Percentiles rank a stretch among this genome's conserved stretches.
Conservation (phyloP, 2,329 filamentous ascomycete genomes). For the Scedosporium minutisporum region DNA sequence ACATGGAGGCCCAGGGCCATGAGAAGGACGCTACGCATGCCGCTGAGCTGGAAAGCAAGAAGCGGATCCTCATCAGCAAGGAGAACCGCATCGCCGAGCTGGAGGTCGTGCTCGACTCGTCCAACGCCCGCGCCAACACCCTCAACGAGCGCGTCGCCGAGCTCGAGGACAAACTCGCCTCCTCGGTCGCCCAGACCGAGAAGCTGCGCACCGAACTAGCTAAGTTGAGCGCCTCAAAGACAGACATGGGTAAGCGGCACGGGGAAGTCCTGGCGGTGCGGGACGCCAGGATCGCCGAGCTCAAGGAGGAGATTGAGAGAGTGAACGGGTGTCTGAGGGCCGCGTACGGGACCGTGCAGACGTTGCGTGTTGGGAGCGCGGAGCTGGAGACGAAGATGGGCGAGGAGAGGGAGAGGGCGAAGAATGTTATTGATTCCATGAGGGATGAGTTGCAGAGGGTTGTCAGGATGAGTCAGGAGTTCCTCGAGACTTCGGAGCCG, state of each 20-base stretch:
- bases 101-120: conserved; percentile 32
- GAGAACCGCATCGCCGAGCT: conserved; percentile 29
- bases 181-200: conserved; percentile 17
- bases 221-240: conserved; percentile 2
- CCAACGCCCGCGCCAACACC: conserved; percentile 26
- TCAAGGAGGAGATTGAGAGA: conserved; percentile 37
- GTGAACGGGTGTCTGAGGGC: conserved; percentile 33
- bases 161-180: conserved; percentile 23
- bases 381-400: conserved; percentile 24
- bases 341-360: conserved; percentile 36
- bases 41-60: conserved; percentile 24
- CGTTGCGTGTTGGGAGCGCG: conserved; percentile 36
- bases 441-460: conserved; percentile 41
- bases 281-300: conserved; percentile 39
- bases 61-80: conserved; percentile 23
- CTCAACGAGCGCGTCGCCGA: conserved; percentile 29
- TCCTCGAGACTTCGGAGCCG: conserved; percentile 25
- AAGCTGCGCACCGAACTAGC: conserved; percentile 6
- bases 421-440: conserved; percentile 37
- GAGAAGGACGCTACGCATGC: conserved; percentile 20
- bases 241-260: conserved; percentile 10
- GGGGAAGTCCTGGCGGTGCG: conserved; percentile 38
- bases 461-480: conserved; percentile 34
- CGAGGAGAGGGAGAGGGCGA: conserved; percentile 29
- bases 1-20: conserved; percentile 31